phyloP scores from a whole-genome alignment of 352 stramenopile genomes.

The Globisporangium nunn region DNA sequence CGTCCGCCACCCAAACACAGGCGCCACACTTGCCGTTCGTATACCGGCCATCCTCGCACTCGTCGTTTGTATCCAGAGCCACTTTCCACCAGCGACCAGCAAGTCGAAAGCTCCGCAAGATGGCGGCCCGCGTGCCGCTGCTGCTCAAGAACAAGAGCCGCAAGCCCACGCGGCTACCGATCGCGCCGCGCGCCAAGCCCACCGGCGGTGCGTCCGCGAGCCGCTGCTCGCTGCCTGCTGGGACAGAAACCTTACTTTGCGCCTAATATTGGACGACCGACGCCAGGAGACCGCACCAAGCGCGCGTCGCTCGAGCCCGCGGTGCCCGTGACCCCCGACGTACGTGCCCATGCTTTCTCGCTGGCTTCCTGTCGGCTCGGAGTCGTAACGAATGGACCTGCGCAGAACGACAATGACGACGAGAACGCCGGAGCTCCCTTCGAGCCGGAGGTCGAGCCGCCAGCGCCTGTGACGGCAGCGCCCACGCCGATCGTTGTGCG shows the following conservation, averaged over 20 bases:
- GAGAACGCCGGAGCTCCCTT: slow-evolving; percentile 1
- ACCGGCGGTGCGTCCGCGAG: slow-evolving; percentile 35
- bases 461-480: background rate
- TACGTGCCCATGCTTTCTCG: background rate
- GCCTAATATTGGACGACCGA: too few relatives aligned
- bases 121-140: slow-evolving; percentile 62
- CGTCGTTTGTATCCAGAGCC: background rate
- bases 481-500: background rate
- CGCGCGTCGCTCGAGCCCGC: slow-evolving; percentile 4
- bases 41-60: background rate
- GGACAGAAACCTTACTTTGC: too few relatives aligned
- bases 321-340: slow-evolving; percentile 10
- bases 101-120: background rate
- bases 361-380: background rate
- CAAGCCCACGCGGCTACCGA: slow-evolving; percentile 63
- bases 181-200: slow-evolving; percentile 53
- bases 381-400: background rate
- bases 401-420: slow-evolving; percentile 7
- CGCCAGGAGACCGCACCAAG: slow-evolving; percentile 12
- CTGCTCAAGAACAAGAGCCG: slow-evolving; percentile 63
- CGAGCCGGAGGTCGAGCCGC: slow-evolving; percentile 4
- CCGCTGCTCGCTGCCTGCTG: too few relatives aligned
- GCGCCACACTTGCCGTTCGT: background rate
- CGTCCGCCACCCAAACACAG: background rate
- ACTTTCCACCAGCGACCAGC: background rate